Evolutionary conservation across 805 yeast genomes (phyloP), one percentile per base, ranked within the genome.

Genomic region (Teunomyces kruisii): DNA sequence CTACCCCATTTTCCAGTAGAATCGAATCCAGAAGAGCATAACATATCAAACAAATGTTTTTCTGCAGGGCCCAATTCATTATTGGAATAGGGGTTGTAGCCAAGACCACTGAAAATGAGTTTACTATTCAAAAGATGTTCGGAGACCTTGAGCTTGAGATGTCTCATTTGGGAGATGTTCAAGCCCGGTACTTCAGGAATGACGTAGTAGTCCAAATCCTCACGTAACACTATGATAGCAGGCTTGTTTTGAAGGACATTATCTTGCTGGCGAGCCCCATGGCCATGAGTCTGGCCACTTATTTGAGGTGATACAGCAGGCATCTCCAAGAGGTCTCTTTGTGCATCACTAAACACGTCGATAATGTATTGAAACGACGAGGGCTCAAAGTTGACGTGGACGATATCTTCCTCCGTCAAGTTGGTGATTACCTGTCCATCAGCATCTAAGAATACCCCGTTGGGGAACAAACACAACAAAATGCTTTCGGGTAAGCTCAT

Each of bases 401-500:
- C 96, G 22, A 84, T 72, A 61, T 87, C 95, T 6, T 84, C 81
- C 52, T 88, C 94, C 0, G 95, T 83, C 56, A 88, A 67, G 54
- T 86, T 87, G 28, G 88, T 77, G 46, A 89, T 86, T 7, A 87
- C 86, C 52, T 84, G 84, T 1, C 96, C 96, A 42, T 80, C 68
- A 47, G 75, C 75, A 63, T 88, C 94, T 45, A 87, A 76, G 60
- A 89, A 86, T 3, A 89, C 95, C 33, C 97, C 96, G 53, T 87
- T 88, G 12, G 97, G 96, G 58, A 89, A 88, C 16, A 94, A 69
- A 56, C 97, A 88, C 44, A 91, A 77, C 46, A 94, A 70, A 17
- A 94, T 81, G 48, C 91, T 83, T 61, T 94, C 99, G 0, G 99
- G 99, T 27, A 94, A 71, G 42, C 89, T 82, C 88, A 91, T 84